Percentiles rank a stretch among this genome's conserved stretches.
Conservation (phyloP, 1,284 basidiomycete genomes). For the Leccinum huronense region DNA sequence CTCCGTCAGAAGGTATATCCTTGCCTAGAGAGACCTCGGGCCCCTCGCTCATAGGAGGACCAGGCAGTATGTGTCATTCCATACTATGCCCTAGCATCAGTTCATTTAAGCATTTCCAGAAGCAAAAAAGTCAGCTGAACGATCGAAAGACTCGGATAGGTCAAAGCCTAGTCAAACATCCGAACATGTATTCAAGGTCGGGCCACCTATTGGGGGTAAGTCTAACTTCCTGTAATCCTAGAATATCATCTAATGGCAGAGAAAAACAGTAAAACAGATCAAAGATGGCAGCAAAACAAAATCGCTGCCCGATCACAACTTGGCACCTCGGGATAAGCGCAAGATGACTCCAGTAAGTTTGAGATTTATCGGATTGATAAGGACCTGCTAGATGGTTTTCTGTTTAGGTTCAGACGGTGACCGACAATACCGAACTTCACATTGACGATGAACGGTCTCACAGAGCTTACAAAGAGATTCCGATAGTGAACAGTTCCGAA, state of each 20-base stretch:
- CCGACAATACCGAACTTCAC: not conserved
- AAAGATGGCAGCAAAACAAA: not conserved
- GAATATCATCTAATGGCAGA: not conserved
- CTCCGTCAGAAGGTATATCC: not conserved
- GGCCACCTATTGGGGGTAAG: not conserved
- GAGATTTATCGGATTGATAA: not conserved
- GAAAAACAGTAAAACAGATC: not conserved
- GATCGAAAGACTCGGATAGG: too few relatives aligned
- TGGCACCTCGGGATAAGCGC: not conserved
- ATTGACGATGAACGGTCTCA: not conserved
- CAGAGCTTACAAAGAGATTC: not conserved
- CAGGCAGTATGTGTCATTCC: too few relatives aligned
- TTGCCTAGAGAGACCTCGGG: too few relatives aligned
- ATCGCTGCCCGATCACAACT: not conserved
- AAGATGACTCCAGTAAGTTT: not conserved
- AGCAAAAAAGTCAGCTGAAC: too few relatives aligned
- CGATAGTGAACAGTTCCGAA: not conserved
- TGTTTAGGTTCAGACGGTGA: not conserved
- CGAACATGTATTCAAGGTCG: not conserved
- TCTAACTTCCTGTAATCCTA: not conserved
- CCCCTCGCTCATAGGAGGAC: too few relatives aligned
- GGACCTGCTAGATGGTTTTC: too few relatives aligned
- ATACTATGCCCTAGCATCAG: too few relatives aligned
- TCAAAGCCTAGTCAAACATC: not conserved
- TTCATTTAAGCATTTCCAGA: too few relatives aligned